phyloP scores from a whole-genome alignment of 495 filamentous ascomycete species.

The Neurospora sp. region DNA sequence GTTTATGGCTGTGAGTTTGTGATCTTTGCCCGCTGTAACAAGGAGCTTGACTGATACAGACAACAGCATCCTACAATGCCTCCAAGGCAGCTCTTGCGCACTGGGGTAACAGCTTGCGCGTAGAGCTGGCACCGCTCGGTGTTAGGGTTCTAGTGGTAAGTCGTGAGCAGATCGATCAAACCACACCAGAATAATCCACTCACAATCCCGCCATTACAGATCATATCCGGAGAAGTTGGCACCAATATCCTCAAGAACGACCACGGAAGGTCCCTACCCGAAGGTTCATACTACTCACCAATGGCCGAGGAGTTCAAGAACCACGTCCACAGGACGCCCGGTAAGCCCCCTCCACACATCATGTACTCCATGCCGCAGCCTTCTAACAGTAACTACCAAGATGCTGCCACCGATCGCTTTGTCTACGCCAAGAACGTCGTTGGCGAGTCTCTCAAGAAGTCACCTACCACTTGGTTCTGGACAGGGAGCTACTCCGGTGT shows the following conservation, averaged over 20 bases:
- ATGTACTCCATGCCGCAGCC: background rate
- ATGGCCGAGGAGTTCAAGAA: background rate
- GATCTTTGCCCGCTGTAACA: no score
- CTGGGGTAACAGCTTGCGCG: background rate
- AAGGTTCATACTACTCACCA: background rate
- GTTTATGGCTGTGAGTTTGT: background rate
- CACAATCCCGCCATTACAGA: background rate
- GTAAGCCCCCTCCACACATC: background rate
- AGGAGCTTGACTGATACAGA: no score
- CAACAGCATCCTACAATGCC: background rate
- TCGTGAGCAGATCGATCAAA: accelerated
- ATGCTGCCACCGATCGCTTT: background rate
- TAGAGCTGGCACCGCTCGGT: background rate
- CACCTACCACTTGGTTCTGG: background rate
- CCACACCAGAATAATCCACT: accelerated
- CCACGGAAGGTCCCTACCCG: background rate
- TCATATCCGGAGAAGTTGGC: background rate
- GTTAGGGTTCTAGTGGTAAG: background rate
- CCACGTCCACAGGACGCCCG: background rate
- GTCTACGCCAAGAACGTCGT: background rate
- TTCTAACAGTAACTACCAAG: background rate
- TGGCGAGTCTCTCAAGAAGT: background rate
- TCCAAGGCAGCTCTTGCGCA: background rate
- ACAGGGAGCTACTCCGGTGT: background rate
- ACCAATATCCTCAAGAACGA: background rate